Conservation (phyloP, 768 basidiomycete genomes). For the Podaxis sp. region DNA sequence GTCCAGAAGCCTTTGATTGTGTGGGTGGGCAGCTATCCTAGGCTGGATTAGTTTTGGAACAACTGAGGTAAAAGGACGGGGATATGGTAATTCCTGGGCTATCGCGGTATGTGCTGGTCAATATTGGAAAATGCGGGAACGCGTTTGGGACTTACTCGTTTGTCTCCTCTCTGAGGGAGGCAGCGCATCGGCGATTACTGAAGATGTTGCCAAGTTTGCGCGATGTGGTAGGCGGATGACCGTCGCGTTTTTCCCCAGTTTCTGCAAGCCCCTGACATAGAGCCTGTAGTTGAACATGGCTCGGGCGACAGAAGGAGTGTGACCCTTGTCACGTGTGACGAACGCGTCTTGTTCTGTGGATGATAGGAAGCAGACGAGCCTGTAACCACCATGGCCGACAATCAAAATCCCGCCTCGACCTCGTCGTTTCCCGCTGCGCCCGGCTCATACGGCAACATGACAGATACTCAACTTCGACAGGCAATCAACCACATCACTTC, state of each 20-base stretch:
- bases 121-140: too few relatives aligned
- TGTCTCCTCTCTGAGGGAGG: too few relatives aligned
- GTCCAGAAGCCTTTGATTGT: background rate
- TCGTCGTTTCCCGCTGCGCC: conserved; percentile 16
- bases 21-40: background rate
- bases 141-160: too few relatives aligned
- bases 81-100: too few relatives aligned
- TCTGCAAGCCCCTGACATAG: too few relatives aligned
- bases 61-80: too few relatives aligned
- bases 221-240: too few relatives aligned
- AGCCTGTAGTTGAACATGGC: background rate
- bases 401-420: conserved; percentile 24
- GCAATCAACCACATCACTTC: conserved; percentile 53
- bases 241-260: too few relatives aligned
- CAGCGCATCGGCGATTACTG: too few relatives aligned
- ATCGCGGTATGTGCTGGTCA: too few relatives aligned
- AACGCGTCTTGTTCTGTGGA: background rate
- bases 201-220: too few relatives aligned
- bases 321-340: background rate
- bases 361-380: background rate
- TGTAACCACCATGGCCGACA: conserved; percentile 6
- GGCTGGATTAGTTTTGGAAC: background rate
- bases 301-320: background rate
- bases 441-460: conserved; percentile 38
- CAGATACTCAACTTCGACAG: conserved; percentile 63